Base-by-base conservation (phyloP, 495 filamentous ascomycete species). In the Aspergillus heteromorphus region DNA sequence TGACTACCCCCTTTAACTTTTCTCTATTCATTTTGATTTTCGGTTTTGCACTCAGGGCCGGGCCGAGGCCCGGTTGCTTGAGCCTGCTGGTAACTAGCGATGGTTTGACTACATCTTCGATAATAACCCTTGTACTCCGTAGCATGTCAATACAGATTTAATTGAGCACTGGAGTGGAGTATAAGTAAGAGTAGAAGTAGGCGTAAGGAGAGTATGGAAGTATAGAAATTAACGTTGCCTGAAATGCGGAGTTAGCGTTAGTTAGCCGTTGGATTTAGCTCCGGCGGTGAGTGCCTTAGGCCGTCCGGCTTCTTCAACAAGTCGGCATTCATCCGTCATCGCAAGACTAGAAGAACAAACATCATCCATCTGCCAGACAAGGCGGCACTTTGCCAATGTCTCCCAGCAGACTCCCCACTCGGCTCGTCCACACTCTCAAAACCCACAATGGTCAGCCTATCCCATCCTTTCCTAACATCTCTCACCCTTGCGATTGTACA, bases 81-180 rank as follows among this genome's bases (percentile, higher is more conserved):
- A 63, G 64, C 65, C 65, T 58, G 61, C 68, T 74, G 72, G 69
- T 69, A 71, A 69, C 70, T 76, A 75, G 74, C 72, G 72, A 73
- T 75, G 70, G 72, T 72, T 67, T 73, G 60, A 70, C 65, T 74
- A 73, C 65, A 67, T 66, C 66, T 63, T 73, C 74, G 67, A 74
- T 77, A 77, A 77, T 77, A 73, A 70, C 68, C 65, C 65, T 65
- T 71, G 60, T 72, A 68, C 66, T 69, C 61, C 65, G 70, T 75
- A 75, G 66, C 63, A 62, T 65, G 51, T 64, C 64, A 68, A 65
- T 64, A 61, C 64, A 64, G 54, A 60, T 65, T 68, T 68, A 70
- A 66, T 68, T 55, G 50, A 18, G 34, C 34, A 36, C 21, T 23
- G 4, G 36, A 45, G 20, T 20, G 47, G 48, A 23, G 18, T 57